A percentile compares a stretch with the other conserved stretches of the same genome.
These are phyloP conservation scores for Psilocybe cubensis DNA, from an alignment of 768 basidiomycete genomes.

Conservation along the genomic window DNA sequence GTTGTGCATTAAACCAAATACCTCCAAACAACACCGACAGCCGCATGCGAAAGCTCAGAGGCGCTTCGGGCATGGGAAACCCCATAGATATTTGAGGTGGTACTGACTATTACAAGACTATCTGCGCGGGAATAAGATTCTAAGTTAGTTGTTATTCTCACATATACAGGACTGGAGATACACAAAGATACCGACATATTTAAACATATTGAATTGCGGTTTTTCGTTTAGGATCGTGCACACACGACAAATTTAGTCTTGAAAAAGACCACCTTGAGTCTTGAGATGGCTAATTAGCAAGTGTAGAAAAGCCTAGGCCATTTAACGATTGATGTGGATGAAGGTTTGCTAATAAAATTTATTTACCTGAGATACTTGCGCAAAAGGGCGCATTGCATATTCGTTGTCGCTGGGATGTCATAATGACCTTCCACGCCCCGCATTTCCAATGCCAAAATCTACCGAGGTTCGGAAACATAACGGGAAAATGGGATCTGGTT, in stretches of 20 bases:
- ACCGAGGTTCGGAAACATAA: slow-evolving; percentile 13
- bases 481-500: slow-evolving; percentile 8
- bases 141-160: background rate
- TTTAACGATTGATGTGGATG: background rate
- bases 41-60: background rate
- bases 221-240: background rate
- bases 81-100: background rate
- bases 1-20: background rate
- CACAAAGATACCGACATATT: background rate
- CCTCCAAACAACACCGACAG: background rate
- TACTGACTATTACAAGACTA: background rate
- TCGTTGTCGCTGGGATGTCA: background rate
- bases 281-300: background rate
- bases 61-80: background rate
- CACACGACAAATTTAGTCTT: background rate
- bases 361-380: background rate
- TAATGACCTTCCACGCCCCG: background rate
- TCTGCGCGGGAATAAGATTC: background rate
- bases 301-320: background rate
- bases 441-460: background rate
- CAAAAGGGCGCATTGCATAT: background rate
- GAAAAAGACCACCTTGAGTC: background rate
- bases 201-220: background rate
- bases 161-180: background rate
- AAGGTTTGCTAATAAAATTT: too few species aligned